Evolutionary conservation across 139 green algal genomes (phyloP), one percentile per base, ranked within the genome.

Genomic region (Ettlia oleoabundans): DNA sequence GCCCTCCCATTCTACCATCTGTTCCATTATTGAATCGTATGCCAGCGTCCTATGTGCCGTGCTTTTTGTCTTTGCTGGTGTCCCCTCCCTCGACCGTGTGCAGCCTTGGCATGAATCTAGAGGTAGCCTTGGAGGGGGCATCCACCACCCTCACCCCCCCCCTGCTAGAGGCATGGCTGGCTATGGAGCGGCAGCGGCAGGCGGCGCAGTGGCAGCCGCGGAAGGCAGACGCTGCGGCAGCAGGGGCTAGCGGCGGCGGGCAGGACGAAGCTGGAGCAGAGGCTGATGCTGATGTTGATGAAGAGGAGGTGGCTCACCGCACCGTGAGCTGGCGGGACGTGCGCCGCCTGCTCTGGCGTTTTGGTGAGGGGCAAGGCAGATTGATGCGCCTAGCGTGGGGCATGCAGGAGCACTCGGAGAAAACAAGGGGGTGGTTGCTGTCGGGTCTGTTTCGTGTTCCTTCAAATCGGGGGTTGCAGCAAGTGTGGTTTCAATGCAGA

Each of bases 31-130:
- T 15, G 15, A 24, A 15, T 58, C 13, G 10, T 24, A 10, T 58
- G 47, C 47, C 15, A 24, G 47, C 47, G 10, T 58, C 13, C 47
- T 58, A 15, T 58, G 47, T 40, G 35, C 24, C 41, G 2, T 21
- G 38, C 2, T 26, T 55, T 58, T 3, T 24, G 18, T 2, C 9
- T 73, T 13, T 33, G 13, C 67, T 40, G 7, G 0, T 28, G 26
- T 18, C 51, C 18, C 73, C 13, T 35, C 6, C 62, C 43, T 35
- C 52, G n/a, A 3, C 61, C 37, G 6, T 41, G 26, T 10, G n/a
- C 63, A 83, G 80, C 87, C 76, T 95, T 72, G 92, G 92, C 0
- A 24, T 95, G 63, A 40, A 86, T 70, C 80, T 95, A 61, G 92
- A 95, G 65, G 90, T 80, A n/a, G 79, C 83, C 30, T 83, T 94